Evolutionary conservation across 1,284 basidiomycete species (phyloP), one percentile per base, ranked within the genome.

Genomic region (Exsudoporus floridanus): DNA sequence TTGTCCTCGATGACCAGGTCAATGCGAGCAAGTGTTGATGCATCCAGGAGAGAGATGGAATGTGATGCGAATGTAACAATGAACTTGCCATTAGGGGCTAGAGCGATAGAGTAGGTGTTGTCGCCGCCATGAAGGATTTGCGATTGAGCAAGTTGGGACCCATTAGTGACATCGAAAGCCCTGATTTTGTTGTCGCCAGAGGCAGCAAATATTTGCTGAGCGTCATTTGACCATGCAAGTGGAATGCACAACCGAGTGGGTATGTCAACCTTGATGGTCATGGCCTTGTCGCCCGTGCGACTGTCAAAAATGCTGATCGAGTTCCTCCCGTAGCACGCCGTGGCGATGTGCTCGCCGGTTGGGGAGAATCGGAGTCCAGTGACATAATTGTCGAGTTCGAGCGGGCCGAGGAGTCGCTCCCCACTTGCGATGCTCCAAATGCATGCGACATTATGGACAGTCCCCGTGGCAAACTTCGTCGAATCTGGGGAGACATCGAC

Each of bases 321-420:
- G 2, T 28, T 10, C 0, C 8, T 1, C 2, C 6, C 1, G 0
- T 0, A 1, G 6, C 6, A 21, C 0, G 30, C 6, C 16, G 42
- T 44, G 10, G 19, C 42, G 4, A 44, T 37, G 2, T 7, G 21
- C 5, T 44, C 5, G 19, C 19, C 30, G 4, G 14, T 13, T 1
- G 40, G 25, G 0, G 40, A 41, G 25, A 41, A 41, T 5, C 18
- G 13, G 7, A 41, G 3, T 14, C 18, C 41, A 4, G 0, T 16
- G 8, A 34, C 7, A 1, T 8, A 0, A 1, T 25, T 0, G 28
- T 16, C 8, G 1, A 21, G 41, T 21, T 16, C 0, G 13, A 43
- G 13, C 0, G 41, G 41, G 7, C 41, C 41, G 2, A 43, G 5
- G 5, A 36, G 28, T 21, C 28, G 19, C 13, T 43, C 0, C 5